Evolutionary conservation across 257 asterid species (phyloP).

Genomic region (Penstemon davidsonii): DNA sequence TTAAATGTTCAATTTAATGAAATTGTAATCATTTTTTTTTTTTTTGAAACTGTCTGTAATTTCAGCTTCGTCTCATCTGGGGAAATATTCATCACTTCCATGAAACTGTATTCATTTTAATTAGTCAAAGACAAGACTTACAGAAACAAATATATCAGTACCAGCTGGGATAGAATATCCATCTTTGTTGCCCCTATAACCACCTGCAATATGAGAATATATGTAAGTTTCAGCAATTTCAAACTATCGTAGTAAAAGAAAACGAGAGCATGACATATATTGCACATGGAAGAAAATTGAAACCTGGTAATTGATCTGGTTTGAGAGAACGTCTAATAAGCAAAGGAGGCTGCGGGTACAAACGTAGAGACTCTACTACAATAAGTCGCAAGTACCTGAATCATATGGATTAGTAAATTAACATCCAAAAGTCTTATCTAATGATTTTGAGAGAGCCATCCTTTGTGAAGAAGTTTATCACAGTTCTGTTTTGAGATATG

Average conservation of each 20-base stretch:
- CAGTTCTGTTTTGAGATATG: neutral
- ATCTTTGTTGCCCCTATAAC: conserved; percentile 65
- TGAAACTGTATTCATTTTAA: too few species aligned
- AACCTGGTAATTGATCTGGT: conserved; percentile 76
- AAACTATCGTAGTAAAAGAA: neutral
- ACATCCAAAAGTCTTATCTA: neutral
- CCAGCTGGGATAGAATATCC: conserved; percentile 85
- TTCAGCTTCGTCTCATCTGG: too few species aligned
- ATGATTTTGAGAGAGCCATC: neutral
- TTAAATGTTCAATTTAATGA: neutral
- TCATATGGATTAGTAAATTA: conserved; percentile 11
- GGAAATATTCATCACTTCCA: too few species aligned
- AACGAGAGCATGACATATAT: neutral
- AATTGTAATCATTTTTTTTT: neutral
- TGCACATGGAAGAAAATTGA: neutral
- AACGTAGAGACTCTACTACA: conserved; percentile 80
- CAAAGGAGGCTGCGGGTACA: conserved; percentile 97
- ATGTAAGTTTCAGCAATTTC: conserved; percentile 15
- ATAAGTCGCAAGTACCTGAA: conserved; percentile 84
- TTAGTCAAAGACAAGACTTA: conserved; percentile 33
- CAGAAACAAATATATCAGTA: conserved; percentile 85
- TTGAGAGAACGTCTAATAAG: conserved; percentile 91
- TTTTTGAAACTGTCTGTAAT: neutral
- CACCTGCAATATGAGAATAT: conserved; percentile 54
- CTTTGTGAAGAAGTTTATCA: neutral